phyloP scores from a whole-genome alignment of 148 eudicot genomes.

The Silene conica region DNA sequence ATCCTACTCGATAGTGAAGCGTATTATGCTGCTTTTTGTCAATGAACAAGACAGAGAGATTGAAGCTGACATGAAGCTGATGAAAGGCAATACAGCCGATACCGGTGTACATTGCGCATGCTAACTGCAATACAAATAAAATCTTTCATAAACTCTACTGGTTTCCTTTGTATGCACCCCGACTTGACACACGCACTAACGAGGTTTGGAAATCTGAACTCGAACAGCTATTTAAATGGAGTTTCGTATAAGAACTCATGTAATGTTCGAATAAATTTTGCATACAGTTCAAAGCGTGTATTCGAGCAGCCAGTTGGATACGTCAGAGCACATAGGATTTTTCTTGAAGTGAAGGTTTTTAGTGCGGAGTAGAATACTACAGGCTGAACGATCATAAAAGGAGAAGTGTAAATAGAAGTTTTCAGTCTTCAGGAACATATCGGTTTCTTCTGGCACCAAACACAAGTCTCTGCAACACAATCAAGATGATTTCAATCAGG shows the following conservation, averaged over 20 bases:
- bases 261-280: not conserved
- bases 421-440: conserved; percentile 67
- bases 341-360: too few species aligned
- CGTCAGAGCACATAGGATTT: not conserved
- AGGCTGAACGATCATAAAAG: not conserved
- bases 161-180: not conserved
- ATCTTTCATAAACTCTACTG: not conserved
- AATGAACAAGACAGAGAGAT: not conserved
- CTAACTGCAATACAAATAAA: not conserved
- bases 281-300: not conserved
- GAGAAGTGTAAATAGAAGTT: not conserved
- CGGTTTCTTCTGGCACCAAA: conserved; percentile 94
- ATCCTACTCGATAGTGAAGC: too few species aligned
- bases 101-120: not conserved
- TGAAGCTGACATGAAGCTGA: not conserved
- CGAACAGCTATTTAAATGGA: not conserved
- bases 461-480: conserved; percentile 58
- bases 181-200: not conserved
- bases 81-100: not conserved
- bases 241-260: too few species aligned
- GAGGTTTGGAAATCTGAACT: not conserved
- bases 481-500: not conserved
- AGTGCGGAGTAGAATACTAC: too few species aligned
- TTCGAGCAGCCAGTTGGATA: not conserved
- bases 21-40: too few species aligned